Evolutionary conservation across 768 basidiomycete genomes (phyloP), one percentile per base, ranked within the genome.

Genomic region (Xerocomellus dryophilus): DNA sequence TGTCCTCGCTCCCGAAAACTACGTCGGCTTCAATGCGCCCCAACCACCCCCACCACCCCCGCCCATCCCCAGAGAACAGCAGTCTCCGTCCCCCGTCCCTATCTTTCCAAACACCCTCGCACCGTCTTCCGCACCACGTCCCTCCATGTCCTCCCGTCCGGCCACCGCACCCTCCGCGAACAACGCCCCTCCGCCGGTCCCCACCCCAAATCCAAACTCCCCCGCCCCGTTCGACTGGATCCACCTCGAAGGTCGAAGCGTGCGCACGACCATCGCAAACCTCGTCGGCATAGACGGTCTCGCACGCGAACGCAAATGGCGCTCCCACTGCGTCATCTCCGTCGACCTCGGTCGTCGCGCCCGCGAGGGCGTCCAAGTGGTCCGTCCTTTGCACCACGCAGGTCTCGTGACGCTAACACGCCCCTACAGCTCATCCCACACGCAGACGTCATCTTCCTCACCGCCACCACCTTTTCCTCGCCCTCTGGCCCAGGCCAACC

Each of bases 171-270:
- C 64, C 52, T 25, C 71, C 52, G 41, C 67, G 69, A 31, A 43
- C 61, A 29, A 65, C 63, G 20, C 62, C 8, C 20, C 53, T 0
- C 40, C 50, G 2, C 12, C 56, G 27, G 25, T 71, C 4, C 66
- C 73, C 43, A 68, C 75, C 44, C 66, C 62, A 32, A 82, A 76
- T 51, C 75, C 77, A 8, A 77, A 80, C 56, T 85, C 81, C 45
- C 85, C 85, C 0, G 88, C 90, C 0, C 91, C 90, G 0, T 88
- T 93, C 49, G 88, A 93, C 59, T 91, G 90, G 88, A 71, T 93
- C 7, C 90, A 93, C 63, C 88, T 93, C 55, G 90, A 93, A 61
- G 90, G 90, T 5, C 76, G 90, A 3, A 86, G 81, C 0, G 83
- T 88, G 31, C 89, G 87, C 68, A 90, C 87, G 10, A 93, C 90